Conservation (phyloP, 2,329 filamentous ascomycete species). For the Diaporthe amygdali region DNA sequence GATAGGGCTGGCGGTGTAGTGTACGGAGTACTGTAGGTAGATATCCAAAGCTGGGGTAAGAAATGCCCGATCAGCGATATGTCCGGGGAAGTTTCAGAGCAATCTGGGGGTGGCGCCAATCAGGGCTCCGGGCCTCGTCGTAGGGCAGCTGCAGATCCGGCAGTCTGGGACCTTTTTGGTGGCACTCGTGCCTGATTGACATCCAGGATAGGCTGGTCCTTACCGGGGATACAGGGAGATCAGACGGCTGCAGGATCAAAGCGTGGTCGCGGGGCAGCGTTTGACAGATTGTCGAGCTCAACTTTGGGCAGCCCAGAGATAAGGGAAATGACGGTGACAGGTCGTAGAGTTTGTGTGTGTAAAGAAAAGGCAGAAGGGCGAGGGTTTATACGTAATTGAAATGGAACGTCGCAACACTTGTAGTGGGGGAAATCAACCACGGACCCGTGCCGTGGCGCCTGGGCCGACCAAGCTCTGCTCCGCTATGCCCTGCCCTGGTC, state of each 20-base stretch:
- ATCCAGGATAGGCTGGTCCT: conserved; percentile 27
- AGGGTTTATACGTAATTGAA: conserved; percentile 54
- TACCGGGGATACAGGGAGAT: conserved; percentile 25
- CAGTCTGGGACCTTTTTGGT: conserved; percentile 38
- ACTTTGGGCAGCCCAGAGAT: conserved; percentile 26
- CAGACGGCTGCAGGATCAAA: conserved; percentile 32
- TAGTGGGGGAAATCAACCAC: conserved; percentile 31
- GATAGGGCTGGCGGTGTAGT: conserved; percentile 25
- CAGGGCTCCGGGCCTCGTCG: conserved; percentile 45
- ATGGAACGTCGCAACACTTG: conserved; percentile 26
- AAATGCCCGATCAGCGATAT: conserved; percentile 33
- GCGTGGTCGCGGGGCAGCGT: conserved; percentile 32
- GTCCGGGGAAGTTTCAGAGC: conserved; percentile 32
- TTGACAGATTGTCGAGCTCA: conserved; percentile 27
- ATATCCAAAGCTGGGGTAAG: conserved; percentile 25
- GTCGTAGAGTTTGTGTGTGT: conserved; percentile 42
- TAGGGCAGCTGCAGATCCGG: conserved; percentile 41
- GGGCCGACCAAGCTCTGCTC: conserved; percentile 19
- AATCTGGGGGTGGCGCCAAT: conserved; percentile 42
- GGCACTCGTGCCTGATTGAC: conserved; percentile 26
- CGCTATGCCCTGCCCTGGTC: conserved; percentile 8
- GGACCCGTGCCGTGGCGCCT: conserved; percentile 22
- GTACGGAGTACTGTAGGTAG: conserved; percentile 16
- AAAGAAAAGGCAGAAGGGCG: conserved; percentile 45
- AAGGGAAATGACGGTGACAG: conserved; percentile 43